Base-by-base conservation (phyloP, 2,329 filamentous ascomycete genomes). In the Pyrenophora teres region DNA sequence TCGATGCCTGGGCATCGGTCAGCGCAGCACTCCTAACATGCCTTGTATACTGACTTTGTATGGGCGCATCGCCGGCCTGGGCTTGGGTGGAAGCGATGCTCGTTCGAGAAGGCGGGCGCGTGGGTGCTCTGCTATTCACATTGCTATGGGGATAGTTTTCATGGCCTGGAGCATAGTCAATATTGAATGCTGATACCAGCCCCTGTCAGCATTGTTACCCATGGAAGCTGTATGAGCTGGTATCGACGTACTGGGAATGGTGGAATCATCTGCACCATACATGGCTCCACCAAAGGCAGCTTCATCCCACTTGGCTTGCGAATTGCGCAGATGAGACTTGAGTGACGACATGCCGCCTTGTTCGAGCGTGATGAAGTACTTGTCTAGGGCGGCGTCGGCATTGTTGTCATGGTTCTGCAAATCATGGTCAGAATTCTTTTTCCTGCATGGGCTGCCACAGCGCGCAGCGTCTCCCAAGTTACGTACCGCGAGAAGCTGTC, bases 91-190 rank as follows among this genome's bases (percentile, higher is more conserved):
- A 70, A 43, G 65, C 48, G 23, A 52, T 62, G 52, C 71, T 73
- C 13, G 63, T 66, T 48, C 70, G 57, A 31, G 71, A 74, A 27
- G 70, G 69, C 1, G 71, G 71, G 40, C 71, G 67, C 10, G 65
- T 73, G 10, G 71, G 71, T 4, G 71, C 69, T 55, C 60, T 67
- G 61, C 69, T 72, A 41, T 64, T 63, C 21, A 59, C 60, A 40
- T 57, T 59, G 52, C 68, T 72, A 55, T 68, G 64, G 32, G 65
- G 60, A 48, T 70, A 68, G 36, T 69, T 62, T 18, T 71, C 67
- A 36, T 65, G 53, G 33, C 64, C 66, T 55, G 57, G 55, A 5
- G 62, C 66, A 55, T 67, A 69, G 48, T 72, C 70, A 53, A 73
- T 73, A 56, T 61, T 65, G 56, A 74, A 72, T 25, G 68, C 69